phyloP scores from a whole-genome alignment of 2,329 filamentous ascomycete genomes.

The Aspergillus spinulosporus region DNA sequence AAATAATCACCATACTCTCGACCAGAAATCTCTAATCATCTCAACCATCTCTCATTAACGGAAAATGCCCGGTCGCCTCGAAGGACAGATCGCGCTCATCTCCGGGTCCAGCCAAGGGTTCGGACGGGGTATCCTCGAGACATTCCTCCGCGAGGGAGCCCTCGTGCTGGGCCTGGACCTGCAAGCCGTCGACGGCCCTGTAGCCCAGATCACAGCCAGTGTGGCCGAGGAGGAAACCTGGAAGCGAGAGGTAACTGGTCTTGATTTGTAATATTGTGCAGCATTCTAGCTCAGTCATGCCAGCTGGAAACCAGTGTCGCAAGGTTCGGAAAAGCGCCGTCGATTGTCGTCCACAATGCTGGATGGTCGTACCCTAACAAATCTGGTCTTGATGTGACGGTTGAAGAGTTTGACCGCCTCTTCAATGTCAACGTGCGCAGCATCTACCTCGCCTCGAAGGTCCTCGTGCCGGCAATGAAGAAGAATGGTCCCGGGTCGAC shows the following conservation, averaged over 20 bases:
- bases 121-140: not conserved
- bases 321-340: conserved; percentile 8
- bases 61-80: not conserved
- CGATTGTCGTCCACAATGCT: conserved; percentile 18
- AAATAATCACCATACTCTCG: no score
- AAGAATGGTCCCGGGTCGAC: conserved; percentile 8
- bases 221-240: not conserved
- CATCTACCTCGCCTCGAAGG: conserved; percentile 10
- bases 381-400: conserved; percentile 16
- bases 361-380: conserved; percentile 20
- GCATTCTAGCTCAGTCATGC: not conserved
- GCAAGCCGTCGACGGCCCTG: not conserved
- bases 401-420: conserved; percentile 16
- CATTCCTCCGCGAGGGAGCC: not conserved
- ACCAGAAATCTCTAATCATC: not conserved
- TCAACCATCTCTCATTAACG: not conserved
- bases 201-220: not conserved
- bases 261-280: not conserved
- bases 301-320: not conserved
- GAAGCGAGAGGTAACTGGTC: not conserved
- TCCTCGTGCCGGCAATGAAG: conserved; percentile 9
- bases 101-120: not conserved
- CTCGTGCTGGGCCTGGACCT: not conserved
- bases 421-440: conserved; percentile 18
- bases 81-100: conserved; percentile 1